These are phyloP conservation scores for Trichoderma sp. DNA, from an alignment of 2,329 filamentous ascomycete genomes.

Conservation along the genomic window DNA sequence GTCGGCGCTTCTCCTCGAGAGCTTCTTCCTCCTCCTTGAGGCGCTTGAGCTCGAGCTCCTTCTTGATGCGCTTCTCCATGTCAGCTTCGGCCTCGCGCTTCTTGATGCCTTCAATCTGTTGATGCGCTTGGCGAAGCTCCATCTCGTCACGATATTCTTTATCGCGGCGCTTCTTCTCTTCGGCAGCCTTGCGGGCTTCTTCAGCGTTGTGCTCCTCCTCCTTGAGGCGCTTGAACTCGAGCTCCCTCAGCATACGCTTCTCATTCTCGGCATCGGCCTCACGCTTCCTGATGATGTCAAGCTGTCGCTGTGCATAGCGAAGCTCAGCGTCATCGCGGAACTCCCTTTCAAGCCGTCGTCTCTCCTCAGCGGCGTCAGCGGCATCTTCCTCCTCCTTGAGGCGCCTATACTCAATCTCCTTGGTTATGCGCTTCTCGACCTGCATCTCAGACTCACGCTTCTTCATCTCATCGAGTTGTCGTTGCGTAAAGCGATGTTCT, in stretches of 20 bases:
- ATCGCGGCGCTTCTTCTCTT: conserved; percentile 35
- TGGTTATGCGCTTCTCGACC: conserved; percentile 16
- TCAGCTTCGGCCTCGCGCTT: conserved; percentile 43
- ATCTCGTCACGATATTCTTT: conserved; percentile 46
- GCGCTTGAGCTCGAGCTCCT: conserved; percentile 50
- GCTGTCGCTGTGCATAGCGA: neutral
- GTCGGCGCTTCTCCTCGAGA: conserved; percentile 30
- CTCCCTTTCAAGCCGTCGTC: neutral
- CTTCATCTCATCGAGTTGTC: neutral
- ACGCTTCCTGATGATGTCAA: neutral
- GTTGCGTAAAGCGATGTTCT: neutral
- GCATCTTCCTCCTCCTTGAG: neutral
- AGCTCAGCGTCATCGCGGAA: neutral
- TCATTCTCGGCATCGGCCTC: neutral
- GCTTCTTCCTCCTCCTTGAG: conserved; percentile 40
- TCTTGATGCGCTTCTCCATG: conserved; percentile 50
- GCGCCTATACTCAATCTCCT: conserved; percentile 32
- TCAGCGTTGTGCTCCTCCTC: neutral
- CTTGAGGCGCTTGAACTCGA: conserved; percentile 23
- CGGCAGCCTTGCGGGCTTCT: neutral
- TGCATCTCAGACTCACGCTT: neutral
- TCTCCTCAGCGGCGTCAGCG: conserved; percentile 18
- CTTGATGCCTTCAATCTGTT: conserved; percentile 48
- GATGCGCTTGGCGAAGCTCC: conserved; percentile 49
- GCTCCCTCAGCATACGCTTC: conserved; percentile 31